Base-by-base conservation (phyloP, 169 alveolate genomes). In the Theileria annulata region DNA sequence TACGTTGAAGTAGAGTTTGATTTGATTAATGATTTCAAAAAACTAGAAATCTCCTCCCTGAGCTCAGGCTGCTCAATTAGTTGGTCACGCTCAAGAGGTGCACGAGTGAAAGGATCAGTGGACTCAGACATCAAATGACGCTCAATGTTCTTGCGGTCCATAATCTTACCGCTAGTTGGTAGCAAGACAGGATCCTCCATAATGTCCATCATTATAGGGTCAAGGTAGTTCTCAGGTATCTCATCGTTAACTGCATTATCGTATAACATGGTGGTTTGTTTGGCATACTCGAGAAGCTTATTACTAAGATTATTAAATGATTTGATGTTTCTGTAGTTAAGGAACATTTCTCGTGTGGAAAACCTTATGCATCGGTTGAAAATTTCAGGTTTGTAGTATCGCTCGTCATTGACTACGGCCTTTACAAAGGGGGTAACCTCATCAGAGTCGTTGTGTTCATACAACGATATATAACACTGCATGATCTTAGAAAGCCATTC, bases 101-200 rank as follows among this genome's bases (percentile, higher is more conserved):
- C 90, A 89, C 98, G 87, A 77, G 93, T 96, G 90, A 95, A 96
- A 5, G 98, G 98, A 54, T 96, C 98, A 28, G 92, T 91, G 10
- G 96, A 94, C 74, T 96, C 97, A 15, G 97, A 88, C 94, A 96
- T 91, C 78, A 96, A 91, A 80, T 93, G 96, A 28, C 97, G 74
- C 79, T 95, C 98, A 77, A 96, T 95, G 75, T 92, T 91, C 63
- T 90, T 91, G 70, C 98, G 85, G 75, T 96, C 98, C 88, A 95
- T 93, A 42, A 92, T 83, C 58, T 86, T 92, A 37, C 95, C 93
- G 77, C 96, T 91, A 21, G 96, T 86, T 58, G 98, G 98, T 51
- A 96, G 91, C 54, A 91, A 68, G 42, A 96, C 98, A 3, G 98
- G 98, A 76, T 96, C 97, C 72, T 82, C 91, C 98, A 96, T 96